A percentile compares a stretch with the other conserved stretches of the same genome.
Evolutionary conservation across 768 basidiomycete genomes (phyloP).

Genomic region (Rhizopogon roseolus): DNA sequence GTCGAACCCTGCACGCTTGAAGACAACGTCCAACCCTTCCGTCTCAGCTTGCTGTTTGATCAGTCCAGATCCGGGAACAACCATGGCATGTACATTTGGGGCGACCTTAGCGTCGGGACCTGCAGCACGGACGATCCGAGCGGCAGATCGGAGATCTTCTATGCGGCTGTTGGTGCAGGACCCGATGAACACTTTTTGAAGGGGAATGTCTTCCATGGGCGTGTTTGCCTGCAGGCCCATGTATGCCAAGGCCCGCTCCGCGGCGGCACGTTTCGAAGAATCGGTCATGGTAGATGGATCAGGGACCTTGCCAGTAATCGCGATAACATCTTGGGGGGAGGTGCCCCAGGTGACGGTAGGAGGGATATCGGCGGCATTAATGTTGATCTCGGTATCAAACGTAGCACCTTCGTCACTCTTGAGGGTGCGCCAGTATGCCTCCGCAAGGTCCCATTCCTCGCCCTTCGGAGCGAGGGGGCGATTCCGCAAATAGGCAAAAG

Average conservation of each 20-base stretch:
- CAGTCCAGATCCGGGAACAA: slow-evolving; percentile 88
- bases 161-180: slow-evolving; percentile 95
- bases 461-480: slow-evolving; percentile 81
- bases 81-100: slow-evolving; percentile 75
- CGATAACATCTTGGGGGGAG: slow-evolving; percentile 82
- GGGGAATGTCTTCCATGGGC: slow-evolving; percentile 68
- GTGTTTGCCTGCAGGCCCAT: slow-evolving; percentile 83
- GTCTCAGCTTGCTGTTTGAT: slow-evolving; percentile 90
- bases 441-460: slow-evolving; percentile 81
- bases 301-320: slow-evolving; percentile 79
- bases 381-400: slow-evolving; percentile 78
- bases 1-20: slow-evolving; percentile 89
- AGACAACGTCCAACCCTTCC: slow-evolving; percentile 81
- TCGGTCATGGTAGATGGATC: slow-evolving; percentile 66
- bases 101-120: slow-evolving; percentile 73
- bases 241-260: slow-evolving; percentile 74
- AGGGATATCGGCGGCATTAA: slow-evolving; percentile 79
- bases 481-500: slow-evolving; percentile 77
- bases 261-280: slow-evolving; percentile 59
- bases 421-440: slow-evolving; percentile 81
- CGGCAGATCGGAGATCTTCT: slow-evolving; percentile 87
- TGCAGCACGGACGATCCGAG: slow-evolving; percentile 68
- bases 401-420: slow-evolving; percentile 77
- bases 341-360: slow-evolving; percentile 94
- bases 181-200: slow-evolving; percentile 92